A percentile compares a stretch with the other conserved stretches of the same genome.
phyloP scores from a whole-genome alignment of 345 rosid genomes.

The thale cress (Arabidopsis thaliana) region DNA sequence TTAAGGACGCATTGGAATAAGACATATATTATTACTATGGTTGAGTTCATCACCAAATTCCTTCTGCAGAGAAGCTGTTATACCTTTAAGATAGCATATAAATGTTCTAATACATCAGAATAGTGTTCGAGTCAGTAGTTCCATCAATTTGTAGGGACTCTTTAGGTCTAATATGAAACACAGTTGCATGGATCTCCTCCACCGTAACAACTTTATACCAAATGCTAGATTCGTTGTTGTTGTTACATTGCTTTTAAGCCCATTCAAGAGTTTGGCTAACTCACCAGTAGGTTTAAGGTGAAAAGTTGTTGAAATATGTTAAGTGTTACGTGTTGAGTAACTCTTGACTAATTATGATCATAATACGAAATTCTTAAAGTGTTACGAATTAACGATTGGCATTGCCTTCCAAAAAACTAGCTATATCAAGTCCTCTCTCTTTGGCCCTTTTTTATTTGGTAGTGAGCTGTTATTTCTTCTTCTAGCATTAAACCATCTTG shows the following conservation, averaged over 20 bases:
- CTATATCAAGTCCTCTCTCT: background rate
- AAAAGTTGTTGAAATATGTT: slow-evolving; percentile 32
- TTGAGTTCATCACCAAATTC: background rate
- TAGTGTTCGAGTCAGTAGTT: background rate
- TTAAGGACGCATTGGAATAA: background rate
- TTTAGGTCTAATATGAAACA: background rate
- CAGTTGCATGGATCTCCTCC: slow-evolving; percentile 13
- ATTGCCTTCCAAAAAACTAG: background rate
- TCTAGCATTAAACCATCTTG: background rate
- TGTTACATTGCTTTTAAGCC: slow-evolving; percentile 32
- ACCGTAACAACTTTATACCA: background rate
- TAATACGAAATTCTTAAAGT: background rate
- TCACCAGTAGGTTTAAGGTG: slow-evolving; percentile 36
- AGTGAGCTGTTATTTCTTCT: background rate
- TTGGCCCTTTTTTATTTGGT: background rate
- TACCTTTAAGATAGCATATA: background rate
- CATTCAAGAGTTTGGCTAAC: slow-evolving; percentile 19
- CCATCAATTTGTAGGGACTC: background rate
- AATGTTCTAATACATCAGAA: background rate
- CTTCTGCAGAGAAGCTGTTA: no score
- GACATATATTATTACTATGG: background rate
- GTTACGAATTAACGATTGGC: background rate
- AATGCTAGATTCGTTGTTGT: slow-evolving; percentile 15
- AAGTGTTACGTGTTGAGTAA: background rate
- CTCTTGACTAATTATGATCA: background rate